Percentiles rank a stretch among this genome's conserved stretches.
These are phyloP conservation scores for Boletus semigastroideus DNA, from an alignment of 1,284 basidiomycete genomes.

Conservation along the genomic window DNA sequence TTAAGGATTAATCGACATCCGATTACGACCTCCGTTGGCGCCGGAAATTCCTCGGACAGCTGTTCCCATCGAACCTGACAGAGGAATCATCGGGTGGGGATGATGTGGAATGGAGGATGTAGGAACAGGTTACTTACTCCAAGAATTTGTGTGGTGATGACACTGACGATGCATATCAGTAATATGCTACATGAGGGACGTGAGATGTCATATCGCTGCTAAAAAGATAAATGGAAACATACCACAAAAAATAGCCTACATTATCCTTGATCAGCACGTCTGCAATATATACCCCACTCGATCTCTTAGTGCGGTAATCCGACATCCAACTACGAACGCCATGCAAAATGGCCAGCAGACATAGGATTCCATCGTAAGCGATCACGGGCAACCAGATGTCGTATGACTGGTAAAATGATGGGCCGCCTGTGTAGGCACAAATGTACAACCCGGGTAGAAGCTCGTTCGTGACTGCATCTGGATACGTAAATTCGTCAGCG, in stretches of 20 bases:
- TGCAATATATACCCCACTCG: constrained; percentile 4
- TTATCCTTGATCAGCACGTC: constrained; percentile 16
- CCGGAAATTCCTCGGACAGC: constrained; percentile 8
- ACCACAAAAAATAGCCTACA: constrained; percentile 21
- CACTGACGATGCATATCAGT: constrained; percentile 1
- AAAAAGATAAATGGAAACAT: background rate
- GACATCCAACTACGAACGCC: constrained; percentile 10
- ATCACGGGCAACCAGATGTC: constrained; percentile 21
- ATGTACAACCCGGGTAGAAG: constrained; percentile 10
- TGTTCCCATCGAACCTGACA: constrained; percentile 4
- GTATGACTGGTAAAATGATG: constrained; percentile 12
- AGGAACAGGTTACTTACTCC: constrained; percentile 6
- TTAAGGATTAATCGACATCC: constrained; percentile 16
- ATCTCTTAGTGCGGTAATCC: background rate
- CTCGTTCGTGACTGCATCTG: constrained; percentile 14
- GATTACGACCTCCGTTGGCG: constrained; percentile 4
- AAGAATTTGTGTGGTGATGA: constrained; percentile 5
- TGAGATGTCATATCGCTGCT: too few relatives aligned
- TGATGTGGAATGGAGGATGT: background rate
- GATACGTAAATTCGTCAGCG: too few relatives aligned
- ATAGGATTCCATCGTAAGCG: constrained; percentile 12
- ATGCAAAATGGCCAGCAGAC: constrained; percentile 15
- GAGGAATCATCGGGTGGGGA: background rate
- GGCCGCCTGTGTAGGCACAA: constrained; percentile 9
- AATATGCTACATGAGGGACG: constrained; percentile 11